phyloP scores from a whole-genome alignment of 2,329 filamentous ascomycete species.

The Lecanoromycetidae sp. region DNA sequence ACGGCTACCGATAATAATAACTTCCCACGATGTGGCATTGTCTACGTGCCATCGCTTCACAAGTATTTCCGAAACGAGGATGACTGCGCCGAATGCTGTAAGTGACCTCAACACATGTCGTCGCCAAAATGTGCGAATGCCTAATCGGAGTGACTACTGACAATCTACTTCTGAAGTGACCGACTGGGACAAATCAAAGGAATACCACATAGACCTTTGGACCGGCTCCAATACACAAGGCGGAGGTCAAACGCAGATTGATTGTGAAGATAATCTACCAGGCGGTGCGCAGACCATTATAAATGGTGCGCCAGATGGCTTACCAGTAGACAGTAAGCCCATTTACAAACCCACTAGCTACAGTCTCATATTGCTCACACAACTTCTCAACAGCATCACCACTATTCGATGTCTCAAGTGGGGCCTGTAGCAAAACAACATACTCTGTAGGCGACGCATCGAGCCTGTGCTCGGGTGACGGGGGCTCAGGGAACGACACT shows the following conservation, averaged over 20 bases:
- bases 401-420: conserved; percentile 4
- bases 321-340: conserved; percentile 28
- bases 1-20: conserved; percentile 28
- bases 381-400: not conserved
- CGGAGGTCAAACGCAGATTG: conserved; percentile 26
- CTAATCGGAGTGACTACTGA: not conserved
- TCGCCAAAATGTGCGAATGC: not conserved
- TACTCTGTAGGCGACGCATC: not conserved
- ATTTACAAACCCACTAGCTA: too few species aligned
- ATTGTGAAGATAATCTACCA: conserved; percentile 29
- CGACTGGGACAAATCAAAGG: conserved; percentile 20
- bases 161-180: not conserved
- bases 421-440: not conserved
- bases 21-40: conserved; percentile 33
- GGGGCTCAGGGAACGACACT: not conserved
- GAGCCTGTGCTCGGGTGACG: conserved; percentile 4
- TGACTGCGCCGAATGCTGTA: conserved; percentile 25
- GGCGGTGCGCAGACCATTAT: conserved; percentile 23
- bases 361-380: not conserved
- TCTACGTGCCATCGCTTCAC: conserved; percentile 34
- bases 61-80: conserved; percentile 34
- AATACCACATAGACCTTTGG: conserved; percentile 30
- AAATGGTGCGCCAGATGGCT: conserved; percentile 22
- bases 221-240: conserved; percentile 25
- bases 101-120: too few species aligned